Evolutionary conservation across 495 filamentous ascomycete genomes (phyloP), one percentile per base, ranked within the genome.

Genomic region (Penicillium coprophilum): DNA sequence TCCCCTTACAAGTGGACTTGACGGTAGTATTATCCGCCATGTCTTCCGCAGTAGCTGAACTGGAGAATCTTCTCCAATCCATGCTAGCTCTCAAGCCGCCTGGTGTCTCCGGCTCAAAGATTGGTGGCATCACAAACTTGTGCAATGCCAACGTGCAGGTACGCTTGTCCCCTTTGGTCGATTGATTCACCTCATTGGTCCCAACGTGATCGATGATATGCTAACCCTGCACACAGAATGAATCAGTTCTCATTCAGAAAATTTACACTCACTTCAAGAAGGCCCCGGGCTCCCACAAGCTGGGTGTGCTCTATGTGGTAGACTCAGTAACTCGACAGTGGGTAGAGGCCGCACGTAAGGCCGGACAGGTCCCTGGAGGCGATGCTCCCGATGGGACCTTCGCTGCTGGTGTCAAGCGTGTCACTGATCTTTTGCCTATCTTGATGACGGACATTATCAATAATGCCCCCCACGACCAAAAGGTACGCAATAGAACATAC

Each of bases 301-400:
- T 98, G 78, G 94, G 94, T 74, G 92, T 97, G 68, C 87, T 98
- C 78, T 98, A 98, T 87, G 92, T 97, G 78, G 90, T 98, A 95
- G 95, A 98, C 83, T 96, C 92, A 82, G 92, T 98, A 86, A 92
- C 91, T 71, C 89, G 94, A 75, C 91, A 92, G 77, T 98, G 95
- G 92, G 84, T 96, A 83, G 92, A 98, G 72, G 87, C 89, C 71
- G 95, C 94, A 59, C 92, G 90, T 73, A 85, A 85, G 61, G 82
- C 87, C 58, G 90, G 90, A 57, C 91, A 97, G 71, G 78, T 86
- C 54, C 80, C 91, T 66, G 89, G 87, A 68, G 82, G 80, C 63
- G 78, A 82, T 66, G 89, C 91, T 54, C 81, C 83, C 57, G 90
- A 96, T 77, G 94, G 94, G 59, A 97, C 93, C 45, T 96, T 85